Percentiles rank a stretch among this genome's conserved stretches.
These are phyloP conservation scores for Phytopythium vexans DNA, from an alignment of 352 stramenopile genomes.

Conservation along the genomic window DNA sequence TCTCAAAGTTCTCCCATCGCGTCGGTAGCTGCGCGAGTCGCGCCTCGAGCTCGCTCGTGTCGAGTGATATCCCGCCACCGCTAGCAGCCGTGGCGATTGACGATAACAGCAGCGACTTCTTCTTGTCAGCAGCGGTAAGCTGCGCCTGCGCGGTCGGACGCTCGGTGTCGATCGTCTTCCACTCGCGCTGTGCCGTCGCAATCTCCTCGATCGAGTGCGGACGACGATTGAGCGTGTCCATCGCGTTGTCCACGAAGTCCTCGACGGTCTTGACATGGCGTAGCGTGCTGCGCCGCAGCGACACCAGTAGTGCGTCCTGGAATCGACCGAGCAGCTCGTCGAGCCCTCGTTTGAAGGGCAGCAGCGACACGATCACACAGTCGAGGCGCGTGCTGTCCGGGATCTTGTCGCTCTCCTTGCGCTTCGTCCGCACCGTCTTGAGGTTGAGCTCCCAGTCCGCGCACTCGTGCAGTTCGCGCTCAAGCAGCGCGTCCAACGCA, in stretches of 20 bases:
- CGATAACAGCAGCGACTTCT: slow-evolving; percentile 79
- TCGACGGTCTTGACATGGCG: slow-evolving; percentile 84
- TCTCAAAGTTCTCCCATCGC: slow-evolving; percentile 93
- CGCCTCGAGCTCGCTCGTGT: slow-evolving; percentile 75
- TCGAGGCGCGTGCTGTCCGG: slow-evolving; percentile 89
- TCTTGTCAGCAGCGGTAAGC: slow-evolving; percentile 77
- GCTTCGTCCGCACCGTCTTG: slow-evolving; percentile 82
- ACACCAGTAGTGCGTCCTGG: slow-evolving; percentile 81
- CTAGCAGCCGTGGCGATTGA: slow-evolving; percentile 26
- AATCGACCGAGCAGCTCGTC: slow-evolving; percentile 88
- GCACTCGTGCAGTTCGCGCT: slow-evolving; percentile 61
- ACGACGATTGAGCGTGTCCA: slow-evolving; percentile 85
- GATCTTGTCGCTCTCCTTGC: slow-evolving; percentile 93
- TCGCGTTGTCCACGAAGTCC: slow-evolving; percentile 84
- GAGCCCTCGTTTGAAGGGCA: slow-evolving; percentile 85
- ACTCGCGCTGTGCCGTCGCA: slow-evolving; percentile 83
- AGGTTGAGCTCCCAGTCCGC: slow-evolving; percentile 90
- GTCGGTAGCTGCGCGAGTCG: slow-evolving; percentile 75
- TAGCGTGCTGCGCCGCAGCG: slow-evolving; percentile 78
- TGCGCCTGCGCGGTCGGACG: slow-evolving; percentile 52
- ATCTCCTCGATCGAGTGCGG: slow-evolving; percentile 94
- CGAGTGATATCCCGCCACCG: slow-evolving; percentile 37
- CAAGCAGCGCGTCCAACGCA: slow-evolving; percentile 83
- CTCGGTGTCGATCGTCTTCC: slow-evolving; percentile 84
- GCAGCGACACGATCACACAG: slow-evolving; percentile 87